Conservation (phyloP, 1,139 yeast species). For the Debaryomyces sp. region DNA sequence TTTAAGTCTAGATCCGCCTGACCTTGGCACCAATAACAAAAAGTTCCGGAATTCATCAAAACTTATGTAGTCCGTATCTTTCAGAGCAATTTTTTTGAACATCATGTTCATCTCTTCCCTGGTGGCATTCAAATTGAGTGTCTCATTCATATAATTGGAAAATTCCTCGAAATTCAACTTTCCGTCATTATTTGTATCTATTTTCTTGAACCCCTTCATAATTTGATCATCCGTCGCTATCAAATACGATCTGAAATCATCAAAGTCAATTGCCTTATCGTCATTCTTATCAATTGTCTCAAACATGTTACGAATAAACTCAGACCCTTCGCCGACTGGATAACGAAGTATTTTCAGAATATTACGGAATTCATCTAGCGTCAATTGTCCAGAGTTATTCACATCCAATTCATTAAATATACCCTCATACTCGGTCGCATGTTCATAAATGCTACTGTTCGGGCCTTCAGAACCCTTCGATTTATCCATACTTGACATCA, state of each 20-base stretch:
- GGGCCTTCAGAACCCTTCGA: not conserved
- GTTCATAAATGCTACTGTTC: not conserved
- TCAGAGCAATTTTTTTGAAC: conserved; percentile 60
- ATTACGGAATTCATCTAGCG: conserved; percentile 53
- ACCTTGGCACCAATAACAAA: conserved; percentile 77
- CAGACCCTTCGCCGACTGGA: conserved; percentile 68
- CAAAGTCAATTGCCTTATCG: conserved; percentile 58
- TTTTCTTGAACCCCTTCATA: conserved; percentile 63
- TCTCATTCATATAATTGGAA: conserved; percentile 56
- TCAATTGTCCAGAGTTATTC: conserved; percentile 55
- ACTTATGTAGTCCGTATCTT: conserved; percentile 70
- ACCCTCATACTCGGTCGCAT: conserved; percentile 25
- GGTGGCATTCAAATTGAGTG: conserved; percentile 55
- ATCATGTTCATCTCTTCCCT: conserved; percentile 59
- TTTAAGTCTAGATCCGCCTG: conserved; percentile 66
- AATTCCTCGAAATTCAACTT: conserved; percentile 67
- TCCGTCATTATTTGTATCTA: conserved; percentile 82
- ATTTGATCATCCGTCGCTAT: conserved; percentile 70
- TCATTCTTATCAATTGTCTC: conserved; percentile 58
- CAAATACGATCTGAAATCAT: conserved; percentile 64
- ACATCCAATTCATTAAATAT: conserved; percentile 55
- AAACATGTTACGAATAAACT: conserved; percentile 58
- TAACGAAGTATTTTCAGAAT: conserved; percentile 60
- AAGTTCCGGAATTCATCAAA: conserved; percentile 87
- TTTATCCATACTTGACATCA: not conserved